Evolutionary conservation across 2,329 filamentous ascomycete genomes (phyloP), one percentile per base, ranked within the genome.

Genomic region (Cytospora schulzeri): DNA sequence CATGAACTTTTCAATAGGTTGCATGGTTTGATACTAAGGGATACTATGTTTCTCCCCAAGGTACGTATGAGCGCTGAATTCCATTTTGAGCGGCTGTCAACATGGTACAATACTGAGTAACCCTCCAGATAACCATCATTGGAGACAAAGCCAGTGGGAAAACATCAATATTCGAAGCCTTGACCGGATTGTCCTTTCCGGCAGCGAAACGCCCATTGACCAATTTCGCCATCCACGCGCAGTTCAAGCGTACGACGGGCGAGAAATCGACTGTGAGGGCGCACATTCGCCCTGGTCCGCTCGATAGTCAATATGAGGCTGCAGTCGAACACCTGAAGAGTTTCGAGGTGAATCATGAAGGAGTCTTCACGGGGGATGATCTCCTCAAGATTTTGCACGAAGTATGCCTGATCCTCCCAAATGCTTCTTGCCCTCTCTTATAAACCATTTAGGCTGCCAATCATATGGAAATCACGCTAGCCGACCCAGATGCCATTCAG

Each of bases 61-160:
- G 60, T 62, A 52, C 28, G 53, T 62, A 12, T 4, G n/a, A 33
- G 41, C 51, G 14, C 29, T 52, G n/a, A 38, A 2, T 17, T 38
- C 1, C 31, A 33, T 33, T 15, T 17, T 12, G 17, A 6, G 38
- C 38, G 17, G 17, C 38, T n/a, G 15, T 7, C 17, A 41, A 19
- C 17, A 41, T 41, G 17, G 15, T 19, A 41, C 15, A 41, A n/a
- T 41, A 41, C 48, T 53, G 8, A 53, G n/a, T 4, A 8, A 19
- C 33, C 31, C 57, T 57, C 22, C 31, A 67, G 63, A 45, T 67
- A 4, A 60, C 48, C 17, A 62, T 67, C 14, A 62, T 67, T 41
- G 66, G 66, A 26, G 59, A 67, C 26, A 65, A 60, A 22, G 53
- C 63, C 22, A 67, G 59, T 33, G 66, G 66, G 14, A 67, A 65